Evolutionary conservation across 116 monocot genomes (phyloP).

Genomic region (Cymodocea nodosa): DNA sequence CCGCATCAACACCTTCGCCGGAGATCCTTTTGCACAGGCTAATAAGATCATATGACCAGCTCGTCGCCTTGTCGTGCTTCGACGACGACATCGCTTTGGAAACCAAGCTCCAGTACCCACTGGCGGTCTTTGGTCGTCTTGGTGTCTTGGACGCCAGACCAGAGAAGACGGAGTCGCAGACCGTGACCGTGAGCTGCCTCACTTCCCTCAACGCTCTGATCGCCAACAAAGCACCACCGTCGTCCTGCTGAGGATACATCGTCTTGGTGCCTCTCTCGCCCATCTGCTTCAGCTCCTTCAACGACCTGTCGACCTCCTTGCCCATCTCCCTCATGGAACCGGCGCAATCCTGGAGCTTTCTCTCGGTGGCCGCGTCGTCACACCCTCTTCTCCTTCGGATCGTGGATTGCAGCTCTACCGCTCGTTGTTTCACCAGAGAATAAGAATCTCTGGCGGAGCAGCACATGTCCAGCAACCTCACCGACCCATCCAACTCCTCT

Average conservation of each 20-base stretch:
- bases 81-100: conserved; percentile 5
- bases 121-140: conserved; percentile 1
- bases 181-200: conserved; percentile 15
- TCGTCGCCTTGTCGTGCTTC: neutral
- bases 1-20: conserved; percentile 2
- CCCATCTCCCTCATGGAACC: neutral
- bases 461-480: conserved; percentile 9
- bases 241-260: neutral
- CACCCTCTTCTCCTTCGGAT: conserved; percentile 1
- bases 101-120: conserved; percentile 18
- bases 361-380: neutral
- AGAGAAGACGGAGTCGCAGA: conserved; percentile 9
- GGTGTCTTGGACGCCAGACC: neutral
- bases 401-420: neutral
- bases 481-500: conserved; percentile 9
- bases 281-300: conserved; percentile 12
- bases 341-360: neutral
- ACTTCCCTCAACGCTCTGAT: conserved; percentile 16
- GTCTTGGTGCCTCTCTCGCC: conserved; percentile 1
- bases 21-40: conserved; percentile 1
- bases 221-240: neutral
- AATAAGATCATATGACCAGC: neutral
- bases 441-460: conserved; percentile 1
- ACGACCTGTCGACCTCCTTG: conserved; percentile 11
- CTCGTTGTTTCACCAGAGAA: conserved; percentile 6